phyloP scores from a whole-genome alignment of 2,329 filamentous ascomycete species.

The Zopfia rhizophila region DNA sequence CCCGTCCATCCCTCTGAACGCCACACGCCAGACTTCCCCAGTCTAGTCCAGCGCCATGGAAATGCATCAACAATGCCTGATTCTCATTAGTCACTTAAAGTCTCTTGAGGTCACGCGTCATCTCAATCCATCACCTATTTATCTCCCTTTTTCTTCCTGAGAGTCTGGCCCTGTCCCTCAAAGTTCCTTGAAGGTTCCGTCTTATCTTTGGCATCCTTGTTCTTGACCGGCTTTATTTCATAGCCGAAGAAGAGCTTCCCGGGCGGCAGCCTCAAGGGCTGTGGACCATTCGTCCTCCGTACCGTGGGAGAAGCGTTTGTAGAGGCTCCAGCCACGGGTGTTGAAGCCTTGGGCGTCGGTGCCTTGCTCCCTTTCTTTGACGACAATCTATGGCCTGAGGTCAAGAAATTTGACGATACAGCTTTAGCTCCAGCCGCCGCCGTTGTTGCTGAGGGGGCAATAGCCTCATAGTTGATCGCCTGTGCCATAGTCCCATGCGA shows the following conservation, averaged over 20 bases:
- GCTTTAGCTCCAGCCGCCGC: constrained; percentile 71
- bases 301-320: constrained; percentile 55
- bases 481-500: constrained; percentile 94
- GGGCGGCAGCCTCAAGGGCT: constrained; percentile 82
- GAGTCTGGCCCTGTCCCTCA: constrained; percentile 83
- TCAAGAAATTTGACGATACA: constrained; percentile 79
- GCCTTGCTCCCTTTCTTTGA: constrained; percentile 84
- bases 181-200: constrained; percentile 75
- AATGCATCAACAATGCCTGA: constrained; percentile 29
- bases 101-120: not conserved
- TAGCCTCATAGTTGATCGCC: constrained; percentile 94
- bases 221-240: constrained; percentile 87
- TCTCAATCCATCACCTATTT: constrained; percentile 32
- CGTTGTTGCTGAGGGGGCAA: constrained; percentile 79
- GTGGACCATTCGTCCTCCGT: constrained; percentile 77
- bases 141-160: constrained; percentile 77
- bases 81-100: not conserved
- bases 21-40: constrained; percentile 25
- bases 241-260: constrained; percentile 98
- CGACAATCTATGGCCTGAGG: constrained; percentile 82
- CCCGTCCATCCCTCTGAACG: too few relatives aligned
- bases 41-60: constrained; percentile 34
- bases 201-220: constrained; percentile 73
- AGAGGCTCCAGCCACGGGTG: constrained; percentile 71
- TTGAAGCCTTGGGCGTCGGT: constrained; percentile 66